A percentile compares a stretch with the other conserved stretches of the same genome.
These are phyloP conservation scores for Medicago ruthenica DNA, from an alignment of 306 rosid genomes.

Conservation along the genomic window DNA sequence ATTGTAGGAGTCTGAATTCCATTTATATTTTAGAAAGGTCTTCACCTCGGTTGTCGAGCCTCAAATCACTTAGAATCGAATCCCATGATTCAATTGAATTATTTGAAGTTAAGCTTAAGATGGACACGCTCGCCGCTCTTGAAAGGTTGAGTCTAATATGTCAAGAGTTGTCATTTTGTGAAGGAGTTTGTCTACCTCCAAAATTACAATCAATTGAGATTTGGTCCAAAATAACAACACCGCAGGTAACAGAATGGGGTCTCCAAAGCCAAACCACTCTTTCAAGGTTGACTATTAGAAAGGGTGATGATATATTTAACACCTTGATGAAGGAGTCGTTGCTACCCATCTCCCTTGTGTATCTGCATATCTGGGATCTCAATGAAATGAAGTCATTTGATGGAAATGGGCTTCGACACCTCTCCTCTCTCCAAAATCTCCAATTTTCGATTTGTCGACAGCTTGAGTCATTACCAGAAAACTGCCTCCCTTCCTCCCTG, in stretches of 20 bases:
- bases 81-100: background rate
- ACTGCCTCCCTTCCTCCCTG: no score
- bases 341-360: background rate
- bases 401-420: background rate
- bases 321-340: background rate
- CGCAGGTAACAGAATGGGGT: background rate
- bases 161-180: background rate
- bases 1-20: background rate
- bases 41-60: background rate
- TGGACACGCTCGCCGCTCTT: background rate
- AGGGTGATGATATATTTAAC: background rate
- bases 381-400: background rate
- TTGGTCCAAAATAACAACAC: accelerated
- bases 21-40: background rate
- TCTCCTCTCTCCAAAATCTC: background rate
- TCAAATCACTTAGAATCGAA: background rate
- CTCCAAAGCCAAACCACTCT: background rate
- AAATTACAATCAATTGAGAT: background rate
- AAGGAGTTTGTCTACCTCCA: constrained; percentile 1
- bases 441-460: no score
- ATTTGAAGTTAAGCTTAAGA: background rate
- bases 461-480: no score
- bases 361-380: background rate
- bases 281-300: accelerated
- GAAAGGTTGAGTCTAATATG: background rate